Base-by-base conservation (phyloP, 1,284 basidiomycete genomes). In the Uromyces viciae-fabae region DNA sequence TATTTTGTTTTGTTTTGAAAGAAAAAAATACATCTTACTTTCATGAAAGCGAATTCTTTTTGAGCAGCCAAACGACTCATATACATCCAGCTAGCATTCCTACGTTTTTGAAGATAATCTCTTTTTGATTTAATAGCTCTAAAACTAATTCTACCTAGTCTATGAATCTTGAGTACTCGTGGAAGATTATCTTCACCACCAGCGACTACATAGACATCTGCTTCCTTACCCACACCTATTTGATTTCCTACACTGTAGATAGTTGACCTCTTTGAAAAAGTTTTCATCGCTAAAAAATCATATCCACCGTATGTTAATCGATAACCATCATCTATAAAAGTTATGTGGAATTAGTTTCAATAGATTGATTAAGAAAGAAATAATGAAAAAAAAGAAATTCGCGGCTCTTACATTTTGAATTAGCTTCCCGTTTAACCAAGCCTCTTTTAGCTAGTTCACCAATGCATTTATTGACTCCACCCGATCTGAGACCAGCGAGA, bases 11-110 rank as follows among this genome's bases (percentile, higher is more conserved):
- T 49, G 36, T 22, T 49, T 22, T 11, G 14, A 49, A 49, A 22
- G 52, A 25, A 68, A 49, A 38, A 64, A 52, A 17, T 31, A 36
- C 42, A 72, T 68, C 84, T 46, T 58, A 93, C 94, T 89, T 97
- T 97, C 94, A 99, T 97, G 86, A 98, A 99, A 0, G 94, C 94
- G 89, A 92, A 99, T 86, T 99, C 96, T 86, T 98, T 98, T 87
- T 96, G 92, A 5, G 96, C 96, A 14, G 95, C 92, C 66, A 99
- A 87, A 38, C 96, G 90, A 75, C 94, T 96, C 94, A 99, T 95
- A 87, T 98, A 99, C 95, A 99, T 98, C 96, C 96, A 99, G 40
- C 94, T 96, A 0, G 95, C 95, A 46, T 92, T 94, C 87, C 94
- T 94, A 52, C 96, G 90, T 86, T 96, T 97, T 40, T 95, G 94